phyloP scores from a whole-genome alignment of 164 flowering plant species.

The Sextonia rubra region DNA sequence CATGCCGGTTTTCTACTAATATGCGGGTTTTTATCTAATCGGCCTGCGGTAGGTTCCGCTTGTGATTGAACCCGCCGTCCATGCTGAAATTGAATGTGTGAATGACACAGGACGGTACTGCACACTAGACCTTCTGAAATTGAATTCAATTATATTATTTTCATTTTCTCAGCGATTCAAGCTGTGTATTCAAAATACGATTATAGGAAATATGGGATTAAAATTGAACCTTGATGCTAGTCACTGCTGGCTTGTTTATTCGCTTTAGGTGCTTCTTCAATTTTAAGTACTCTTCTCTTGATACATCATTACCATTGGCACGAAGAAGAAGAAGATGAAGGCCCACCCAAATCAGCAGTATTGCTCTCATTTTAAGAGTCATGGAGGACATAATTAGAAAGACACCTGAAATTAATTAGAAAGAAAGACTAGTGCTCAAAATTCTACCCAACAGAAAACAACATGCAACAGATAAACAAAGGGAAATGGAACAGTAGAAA shows the following conservation, averaged over 20 bases:
- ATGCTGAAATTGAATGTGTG: not conserved
- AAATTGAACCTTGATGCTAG: not conserved
- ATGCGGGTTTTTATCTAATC: not conserved
- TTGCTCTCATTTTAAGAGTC: too few species aligned
- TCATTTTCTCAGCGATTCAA: not conserved
- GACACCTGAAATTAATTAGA: too few species aligned
- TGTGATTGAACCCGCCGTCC: not conserved
- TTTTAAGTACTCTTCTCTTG: not conserved
- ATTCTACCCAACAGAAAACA: too few species aligned
- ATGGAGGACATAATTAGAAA: too few species aligned
- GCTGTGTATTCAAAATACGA: not conserved
- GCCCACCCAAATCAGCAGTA: not conserved
- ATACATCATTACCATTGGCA: not conserved
- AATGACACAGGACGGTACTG: not conserved
- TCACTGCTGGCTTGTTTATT: not conserved
- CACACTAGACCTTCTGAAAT: not conserved
- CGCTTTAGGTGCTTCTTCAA: not conserved
- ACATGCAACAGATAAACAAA: too few species aligned
- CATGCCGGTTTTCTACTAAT: too few species aligned
- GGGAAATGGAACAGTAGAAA: too few species aligned
- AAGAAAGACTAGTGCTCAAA: too few species aligned
- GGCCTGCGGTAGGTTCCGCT: not conserved
- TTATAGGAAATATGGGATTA: not conserved
- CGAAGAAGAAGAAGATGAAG: not conserved
- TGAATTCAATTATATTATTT: not conserved